phyloP scores from a whole-genome alignment of 2,329 filamentous ascomycete genomes.

The Nannizzia gypsea region DNA sequence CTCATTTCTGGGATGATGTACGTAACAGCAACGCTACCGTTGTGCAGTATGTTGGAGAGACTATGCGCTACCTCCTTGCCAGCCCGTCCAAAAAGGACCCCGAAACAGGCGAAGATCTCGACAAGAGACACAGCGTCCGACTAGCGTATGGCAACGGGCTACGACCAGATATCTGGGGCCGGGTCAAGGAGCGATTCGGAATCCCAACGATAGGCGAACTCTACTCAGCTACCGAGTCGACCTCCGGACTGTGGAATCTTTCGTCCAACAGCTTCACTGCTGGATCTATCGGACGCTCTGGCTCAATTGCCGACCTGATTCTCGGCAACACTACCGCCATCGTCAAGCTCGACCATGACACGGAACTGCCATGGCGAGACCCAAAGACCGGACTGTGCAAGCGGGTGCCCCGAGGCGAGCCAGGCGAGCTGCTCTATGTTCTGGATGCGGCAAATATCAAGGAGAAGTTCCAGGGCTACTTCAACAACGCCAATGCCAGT shows the following conservation, averaged over 20 bases:
- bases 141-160: conserved; percentile 75
- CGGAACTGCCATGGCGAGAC: conserved; percentile 56
- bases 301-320: conserved; percentile 48
- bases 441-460: conserved; percentile 54
- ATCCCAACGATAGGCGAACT: conserved; percentile 66
- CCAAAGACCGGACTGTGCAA: conserved; percentile 58
- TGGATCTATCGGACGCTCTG: conserved; percentile 68
- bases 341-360: conserved; percentile 59
- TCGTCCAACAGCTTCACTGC: conserved; percentile 58
- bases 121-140: conserved; percentile 61
- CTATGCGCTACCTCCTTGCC: conserved; percentile 67
- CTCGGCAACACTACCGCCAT: conserved; percentile 44
- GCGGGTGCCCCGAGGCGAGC: conserved; percentile 45
- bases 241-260: conserved; percentile 58
- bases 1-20: conserved; percentile 64
- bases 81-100: conserved; percentile 52
- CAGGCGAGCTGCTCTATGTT: conserved; percentile 65
- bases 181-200: conserved; percentile 69
- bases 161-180: conserved; percentile 73
- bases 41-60: conserved; percentile 83
- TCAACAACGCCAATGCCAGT: conserved; percentile 59
- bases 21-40: conserved; percentile 58
- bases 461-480: conserved; percentile 69
- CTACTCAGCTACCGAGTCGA: conserved; percentile 67
- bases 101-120: conserved; percentile 53